A percentile compares a stretch with the other conserved stretches of the same genome.
Evolutionary conservation across 768 basidiomycete genomes (phyloP).

Genomic region (Suillus paluster): DNA sequence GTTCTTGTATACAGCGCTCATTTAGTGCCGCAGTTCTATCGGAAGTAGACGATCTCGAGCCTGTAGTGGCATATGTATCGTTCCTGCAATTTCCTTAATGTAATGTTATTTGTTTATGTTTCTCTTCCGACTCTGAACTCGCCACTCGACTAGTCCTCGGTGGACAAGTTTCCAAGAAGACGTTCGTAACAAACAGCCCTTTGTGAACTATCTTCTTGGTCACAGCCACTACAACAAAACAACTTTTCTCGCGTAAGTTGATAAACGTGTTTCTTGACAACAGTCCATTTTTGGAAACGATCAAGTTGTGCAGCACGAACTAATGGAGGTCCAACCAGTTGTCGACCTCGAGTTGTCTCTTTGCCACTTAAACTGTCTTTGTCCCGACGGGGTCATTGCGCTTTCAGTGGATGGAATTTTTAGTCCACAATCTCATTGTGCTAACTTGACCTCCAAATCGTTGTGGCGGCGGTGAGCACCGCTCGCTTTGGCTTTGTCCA

Average conservation of each 20-base stretch:
- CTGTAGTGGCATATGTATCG: conserved; percentile 25
- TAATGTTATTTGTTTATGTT: conserved; percentile 28
- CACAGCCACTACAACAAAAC: conserved; percentile 5
- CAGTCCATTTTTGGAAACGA: conserved; percentile 19
- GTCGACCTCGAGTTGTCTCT: conserved; percentile 1
- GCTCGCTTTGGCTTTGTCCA: conserved; percentile 33
- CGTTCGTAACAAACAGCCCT: conserved; percentile 4
- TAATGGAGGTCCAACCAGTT: conserved; percentile 3
- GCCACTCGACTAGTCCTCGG: conserved; percentile 14
- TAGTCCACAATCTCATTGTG: conserved; percentile 14
- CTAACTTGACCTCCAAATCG: conserved; percentile 15
- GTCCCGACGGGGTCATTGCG: conserved; percentile 19
- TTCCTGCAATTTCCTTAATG: conserved; percentile 25
- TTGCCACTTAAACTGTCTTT: conserved; percentile 22
- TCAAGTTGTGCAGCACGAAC: conserved; percentile 2
- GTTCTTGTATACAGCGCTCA: conserved; percentile 19
- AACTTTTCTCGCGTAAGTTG: conserved; percentile 12
- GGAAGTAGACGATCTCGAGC: conserved; percentile 55
- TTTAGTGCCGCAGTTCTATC: conserved; percentile 64
- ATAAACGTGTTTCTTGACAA: conserved; percentile 10
- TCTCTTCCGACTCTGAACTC: conserved; percentile 18
- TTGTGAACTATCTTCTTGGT: conserved; percentile 11
- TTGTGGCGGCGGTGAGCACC: conserved; percentile 15
- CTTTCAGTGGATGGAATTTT: conserved; percentile 3
- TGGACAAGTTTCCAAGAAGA: conserved; percentile 5